Evolutionary conservation across 108 stramenopile species (phyloP).

Genomic region (Craspedostauros australis): DNA sequence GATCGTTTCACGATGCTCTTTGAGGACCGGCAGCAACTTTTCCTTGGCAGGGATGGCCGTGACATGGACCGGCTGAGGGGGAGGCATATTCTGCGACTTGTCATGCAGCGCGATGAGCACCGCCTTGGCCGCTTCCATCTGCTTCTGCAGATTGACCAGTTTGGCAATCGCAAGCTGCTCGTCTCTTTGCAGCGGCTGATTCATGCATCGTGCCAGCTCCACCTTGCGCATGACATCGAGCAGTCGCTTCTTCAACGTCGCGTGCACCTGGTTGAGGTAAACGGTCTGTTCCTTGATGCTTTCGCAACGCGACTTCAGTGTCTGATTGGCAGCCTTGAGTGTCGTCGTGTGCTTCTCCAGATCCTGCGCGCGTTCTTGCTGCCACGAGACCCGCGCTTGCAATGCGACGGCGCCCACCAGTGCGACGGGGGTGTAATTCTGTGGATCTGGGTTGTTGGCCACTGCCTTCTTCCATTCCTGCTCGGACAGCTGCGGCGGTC

Average conservation of each 20-base stretch:
- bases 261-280: conserved; percentile 28
- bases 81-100: not conserved
- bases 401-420: conserved; percentile 61
- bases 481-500: conserved; percentile 55
- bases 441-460: conserved; percentile 78
- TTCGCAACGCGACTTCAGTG: conserved; percentile 8
- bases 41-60: not conserved
- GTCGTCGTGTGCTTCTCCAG: conserved; percentile 21
- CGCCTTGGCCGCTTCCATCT: conserved; percentile 17
- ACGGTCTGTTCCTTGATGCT: conserved; percentile 17
- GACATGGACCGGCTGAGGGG: not conserved
- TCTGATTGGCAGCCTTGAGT: conserved; percentile 19
- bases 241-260: conserved; percentile 34
- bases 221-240: conserved; percentile 66
- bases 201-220: conserved; percentile 69
- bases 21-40: conserved; percentile 19
- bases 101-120: conserved; percentile 13
- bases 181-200: conserved; percentile 54
- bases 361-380: conserved; percentile 50
- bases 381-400: conserved; percentile 46
- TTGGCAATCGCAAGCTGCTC: conserved; percentile 45
- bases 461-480: conserved; percentile 65
- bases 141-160: conserved; percentile 10
- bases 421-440: conserved; percentile 47
- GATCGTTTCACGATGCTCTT: conserved; percentile 25